These are phyloP conservation scores for Neurospora sp. DNA, from an alignment of 495 filamentous ascomycete species.

Conservation along the genomic window DNA sequence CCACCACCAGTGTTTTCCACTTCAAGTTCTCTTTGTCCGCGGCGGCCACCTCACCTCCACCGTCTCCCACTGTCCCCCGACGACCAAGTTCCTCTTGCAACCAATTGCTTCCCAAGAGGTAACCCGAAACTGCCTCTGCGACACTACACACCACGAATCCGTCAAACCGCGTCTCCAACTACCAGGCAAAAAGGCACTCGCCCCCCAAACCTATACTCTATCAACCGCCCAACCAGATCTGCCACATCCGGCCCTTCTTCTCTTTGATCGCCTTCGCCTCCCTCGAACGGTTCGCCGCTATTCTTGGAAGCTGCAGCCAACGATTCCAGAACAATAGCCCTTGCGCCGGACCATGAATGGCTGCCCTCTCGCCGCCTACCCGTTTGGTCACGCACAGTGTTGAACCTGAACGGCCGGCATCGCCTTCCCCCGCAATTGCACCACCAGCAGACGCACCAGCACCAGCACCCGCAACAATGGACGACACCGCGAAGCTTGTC, in stretches of 20 bases:
- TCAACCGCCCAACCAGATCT: not conserved
- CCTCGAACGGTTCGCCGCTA: not conserved
- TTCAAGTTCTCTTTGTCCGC: not conserved
- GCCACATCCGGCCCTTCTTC: not conserved
- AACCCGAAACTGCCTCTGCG: not conserved
- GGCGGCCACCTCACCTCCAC: not conserved
- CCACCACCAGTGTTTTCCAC: not conserved
- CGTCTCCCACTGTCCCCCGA: not conserved
- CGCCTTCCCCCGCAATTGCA: not conserved
- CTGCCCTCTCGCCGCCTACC: slow-evolving; percentile 7
- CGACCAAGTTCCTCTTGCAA: not conserved
- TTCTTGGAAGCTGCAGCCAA: not conserved
- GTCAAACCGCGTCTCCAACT: not conserved
- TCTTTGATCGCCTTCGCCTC: not conserved
- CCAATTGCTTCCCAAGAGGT: not conserved
- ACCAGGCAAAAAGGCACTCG: not conserved
- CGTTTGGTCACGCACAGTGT: slow-evolving; percentile 15
- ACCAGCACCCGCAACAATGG: slow-evolving; percentile 25
- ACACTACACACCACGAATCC: not conserved
- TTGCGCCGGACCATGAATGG: slow-evolving; percentile 7
- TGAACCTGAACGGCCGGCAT: slow-evolving; percentile 1
- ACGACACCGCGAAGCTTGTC: slow-evolving; percentile 37
- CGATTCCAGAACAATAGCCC: not conserved
- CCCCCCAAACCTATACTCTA: not conserved
- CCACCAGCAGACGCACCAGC: not conserved